Conservation (phyloP, 805 yeast species). For the Candida coleopterorum region DNA sequence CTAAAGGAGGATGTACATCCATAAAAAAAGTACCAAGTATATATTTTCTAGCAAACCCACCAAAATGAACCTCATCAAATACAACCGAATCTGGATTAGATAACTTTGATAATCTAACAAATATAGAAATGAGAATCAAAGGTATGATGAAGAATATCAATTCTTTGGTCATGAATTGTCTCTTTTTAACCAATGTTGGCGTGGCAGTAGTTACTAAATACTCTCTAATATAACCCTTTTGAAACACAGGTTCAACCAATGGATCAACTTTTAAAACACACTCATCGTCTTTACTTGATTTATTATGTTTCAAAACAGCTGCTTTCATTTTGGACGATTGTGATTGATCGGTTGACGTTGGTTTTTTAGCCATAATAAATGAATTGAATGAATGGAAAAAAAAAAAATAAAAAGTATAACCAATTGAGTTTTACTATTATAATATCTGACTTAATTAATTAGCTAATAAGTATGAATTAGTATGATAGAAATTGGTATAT, state of each 20-base stretch:
- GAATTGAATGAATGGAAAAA: too few species aligned
- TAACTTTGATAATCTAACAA: slow-evolving; percentile 59
- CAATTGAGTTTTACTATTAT: too few species aligned
- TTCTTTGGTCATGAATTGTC: slow-evolving; percentile 32
- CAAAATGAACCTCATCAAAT: slow-evolving; percentile 92
- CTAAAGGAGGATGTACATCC: slow-evolving; percentile 80
- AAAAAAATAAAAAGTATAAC: too few species aligned
- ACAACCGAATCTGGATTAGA: slow-evolving; percentile 76
- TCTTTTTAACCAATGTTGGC: slow-evolving; percentile 30
- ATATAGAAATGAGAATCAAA: slow-evolving; percentile 45
- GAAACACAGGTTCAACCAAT: slow-evolving; percentile 9
- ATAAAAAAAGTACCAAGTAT: slow-evolving; percentile 58
- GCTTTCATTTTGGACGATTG: slow-evolving; percentile 3
- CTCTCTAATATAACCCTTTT: slow-evolving; percentile 29
- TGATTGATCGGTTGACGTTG: slow-evolving; percentile 1
- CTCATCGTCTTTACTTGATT: not conserved
- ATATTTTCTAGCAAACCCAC: slow-evolving; percentile 91
- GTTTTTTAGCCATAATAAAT: slow-evolving; percentile 6
- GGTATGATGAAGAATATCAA: slow-evolving; percentile 16
- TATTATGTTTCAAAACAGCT: slow-evolving; percentile 5
- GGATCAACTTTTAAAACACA: slow-evolving; percentile 6
- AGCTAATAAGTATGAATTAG: too few species aligned
- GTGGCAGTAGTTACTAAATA: slow-evolving; percentile 52
- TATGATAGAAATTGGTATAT: too few species aligned
- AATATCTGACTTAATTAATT: too few species aligned